phyloP scores from a whole-genome alignment of 352 stramenopile genomes.

The Phytophthora pseudosyringae region DNA sequence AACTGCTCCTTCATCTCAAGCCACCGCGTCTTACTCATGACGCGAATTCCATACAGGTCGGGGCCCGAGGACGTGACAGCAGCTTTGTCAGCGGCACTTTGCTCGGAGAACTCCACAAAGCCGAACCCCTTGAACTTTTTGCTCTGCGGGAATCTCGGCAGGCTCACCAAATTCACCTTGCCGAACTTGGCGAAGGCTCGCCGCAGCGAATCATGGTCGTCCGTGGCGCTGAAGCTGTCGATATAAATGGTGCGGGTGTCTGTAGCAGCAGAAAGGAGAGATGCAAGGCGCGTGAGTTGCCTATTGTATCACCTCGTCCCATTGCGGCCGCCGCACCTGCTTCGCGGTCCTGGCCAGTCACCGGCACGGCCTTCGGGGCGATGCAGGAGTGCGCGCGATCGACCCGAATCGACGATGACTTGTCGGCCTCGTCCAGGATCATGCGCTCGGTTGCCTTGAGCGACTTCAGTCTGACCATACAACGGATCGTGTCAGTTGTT shows the following conservation, averaged over 20 bases:
- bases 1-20: conserved; percentile 69
- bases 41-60: conserved; percentile 47
- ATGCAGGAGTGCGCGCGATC: conserved; percentile 50
- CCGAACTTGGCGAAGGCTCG: conserved; percentile 61
- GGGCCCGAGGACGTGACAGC: conserved; percentile 25
- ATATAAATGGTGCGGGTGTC: conserved; percentile 73
- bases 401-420: conserved; percentile 56
- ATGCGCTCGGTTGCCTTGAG: conserved; percentile 65
- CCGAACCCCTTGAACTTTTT: conserved; percentile 84
- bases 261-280: conserved; percentile 17
- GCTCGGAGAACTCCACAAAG: conserved; percentile 78
- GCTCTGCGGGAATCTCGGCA: conserved; percentile 72
- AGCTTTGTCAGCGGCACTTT: conserved; percentile 36
- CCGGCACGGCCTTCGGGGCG: conserved; percentile 46
- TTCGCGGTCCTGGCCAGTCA: conserved; percentile 33
- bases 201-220: conserved; percentile 78
- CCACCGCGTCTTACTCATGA: conserved; percentile 69
- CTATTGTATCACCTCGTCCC: not conserved
- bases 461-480: conserved; percentile 45
- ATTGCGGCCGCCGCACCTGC: conserved; percentile 16
- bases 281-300: not conserved
- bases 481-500: not conserved
- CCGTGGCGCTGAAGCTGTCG: conserved; percentile 60
- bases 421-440: conserved; percentile 61
- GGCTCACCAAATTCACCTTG: conserved; percentile 81